These are phyloP conservation scores for Phaeotremella fagi DNA, from an alignment of 768 basidiomycete genomes.

Conservation along the genomic window DNA sequence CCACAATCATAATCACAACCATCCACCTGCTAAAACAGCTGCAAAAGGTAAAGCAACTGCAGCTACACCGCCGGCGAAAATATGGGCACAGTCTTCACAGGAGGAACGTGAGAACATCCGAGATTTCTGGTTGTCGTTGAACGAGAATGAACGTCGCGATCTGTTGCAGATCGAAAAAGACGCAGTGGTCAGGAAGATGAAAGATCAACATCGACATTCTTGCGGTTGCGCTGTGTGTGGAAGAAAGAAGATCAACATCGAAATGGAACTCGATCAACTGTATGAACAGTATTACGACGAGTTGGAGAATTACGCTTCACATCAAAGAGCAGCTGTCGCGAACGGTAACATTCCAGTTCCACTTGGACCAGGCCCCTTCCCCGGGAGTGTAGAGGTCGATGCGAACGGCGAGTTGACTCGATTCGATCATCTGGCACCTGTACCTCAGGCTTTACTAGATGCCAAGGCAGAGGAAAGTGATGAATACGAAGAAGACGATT, in stretches of 20 bases:
- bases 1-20: conserved; percentile 52
- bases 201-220: conserved; percentile 95
- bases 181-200: conserved; percentile 96
- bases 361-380: conserved; percentile 95
- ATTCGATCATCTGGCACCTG: conserved; percentile 48
- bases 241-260: conserved; percentile 95
- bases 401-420: conserved; percentile 72
- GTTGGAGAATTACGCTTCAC: conserved; percentile 96
- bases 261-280: conserved; percentile 98
- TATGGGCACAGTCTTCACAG: conserved; percentile 86
- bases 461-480: conserved; percentile 54
- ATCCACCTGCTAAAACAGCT: conserved; percentile 46
- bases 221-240: conserved; percentile 96
- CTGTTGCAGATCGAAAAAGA: conserved; percentile 98
- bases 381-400: conserved; percentile 94
- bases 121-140: conserved; percentile 93
- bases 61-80: conserved; percentile 55
- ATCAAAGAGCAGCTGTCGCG: conserved; percentile 64
- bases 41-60: conserved; percentile 41
- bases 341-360: conserved; percentile 78
- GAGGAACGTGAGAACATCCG: conserved; percentile 97
- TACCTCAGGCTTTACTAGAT: conserved; percentile 31
- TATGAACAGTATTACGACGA: conserved; percentile 99
- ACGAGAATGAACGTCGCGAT: conserved; percentile 80
- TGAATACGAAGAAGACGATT: conserved; percentile 49